Evolutionary conservation across 805 yeast species (phyloP), one percentile per base, ranked within the genome.

Genomic region (Candida jianshihensis): DNA sequence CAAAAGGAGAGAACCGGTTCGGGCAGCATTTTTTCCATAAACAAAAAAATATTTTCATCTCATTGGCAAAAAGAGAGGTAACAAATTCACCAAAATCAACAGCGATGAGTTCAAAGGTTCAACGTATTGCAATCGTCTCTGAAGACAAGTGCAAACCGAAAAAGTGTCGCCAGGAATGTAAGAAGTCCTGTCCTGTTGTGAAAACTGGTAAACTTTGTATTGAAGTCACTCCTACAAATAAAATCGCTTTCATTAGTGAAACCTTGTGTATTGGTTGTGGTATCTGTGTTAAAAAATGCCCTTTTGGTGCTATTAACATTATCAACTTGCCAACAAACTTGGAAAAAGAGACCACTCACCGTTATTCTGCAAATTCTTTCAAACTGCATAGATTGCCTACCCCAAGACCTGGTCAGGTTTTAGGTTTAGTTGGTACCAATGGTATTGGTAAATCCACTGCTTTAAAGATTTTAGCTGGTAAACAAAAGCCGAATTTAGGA

Each of bases 371-470:
- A 37, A 92, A 92, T 64, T 86, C 96, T 38, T 92, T 92, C 78
- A 92, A 92, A 64, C 74, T 92, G 56, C 98, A 92, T 63, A 77
- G 98, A 63, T 72, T 92, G 54, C 98, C 98, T 19, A 89, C 95
- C 39, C 98, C 98, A 45, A 84, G 98, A 66, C 97, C 98, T 3
- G 97, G 97, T 42, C 98, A 92, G 67, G 98, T 92, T 21, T 71
- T 92, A 47, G 98, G 98, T 49, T 75, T 92, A 49, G 98, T 92
- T 35, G 98, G 98, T 55, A 86, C 97, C 42, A 92, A 92, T 70
- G 98, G 98, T 88, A 92, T 92, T 57, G 98, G 98, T 55, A 92
- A 92, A 61, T 84, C 95, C 11, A 92, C 98, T 15, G 98, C 98
- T 8, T 73, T 92, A 59, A 92, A 92, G 67, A 89, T 92, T 56